Evolutionary conservation across 2,329 filamentous ascomycete genomes (phyloP).

Genomic region (Botrytis hyacinthi): DNA sequence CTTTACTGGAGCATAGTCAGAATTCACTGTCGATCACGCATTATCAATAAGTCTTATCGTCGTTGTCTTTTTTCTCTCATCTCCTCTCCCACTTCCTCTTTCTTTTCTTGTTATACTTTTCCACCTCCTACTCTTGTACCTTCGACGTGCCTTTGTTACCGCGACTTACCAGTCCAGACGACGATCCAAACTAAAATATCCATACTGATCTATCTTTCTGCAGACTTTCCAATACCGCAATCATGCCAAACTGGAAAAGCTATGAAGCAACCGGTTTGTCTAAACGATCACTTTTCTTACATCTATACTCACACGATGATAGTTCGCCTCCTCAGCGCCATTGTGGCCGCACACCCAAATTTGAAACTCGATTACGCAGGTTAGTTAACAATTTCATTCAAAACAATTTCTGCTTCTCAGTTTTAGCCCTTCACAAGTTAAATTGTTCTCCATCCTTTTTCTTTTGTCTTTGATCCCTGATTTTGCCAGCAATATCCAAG

Average conservation of each 20-base stretch:
- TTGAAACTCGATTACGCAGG: slow-evolving; percentile 60
- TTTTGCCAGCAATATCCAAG: slow-evolving; percentile 52
- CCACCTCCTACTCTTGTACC: neutral
- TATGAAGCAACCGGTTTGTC: slow-evolving; percentile 51
- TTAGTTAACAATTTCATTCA: slow-evolving; percentile 42
- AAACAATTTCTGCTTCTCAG: neutral
- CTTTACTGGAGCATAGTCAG: neutral
- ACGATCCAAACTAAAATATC: neutral
- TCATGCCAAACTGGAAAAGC: slow-evolving; percentile 58
- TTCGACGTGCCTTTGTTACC: neutral
- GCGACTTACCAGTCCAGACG: neutral
- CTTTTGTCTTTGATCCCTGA: slow-evolving; percentile 9
- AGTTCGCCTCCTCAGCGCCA: slow-evolving; percentile 58
- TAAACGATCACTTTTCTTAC: neutral
- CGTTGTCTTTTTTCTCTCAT: neutral
- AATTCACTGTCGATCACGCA: neutral
- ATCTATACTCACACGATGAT: slow-evolving; percentile 4
- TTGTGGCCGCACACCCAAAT: slow-evolving; percentile 55
- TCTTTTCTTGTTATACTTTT: neutral
- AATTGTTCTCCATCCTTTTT: neutral
- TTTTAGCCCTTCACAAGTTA: neutral
- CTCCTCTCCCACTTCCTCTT: neutral
- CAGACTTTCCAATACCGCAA: slow-evolving; percentile 23
- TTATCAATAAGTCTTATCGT: neutral
- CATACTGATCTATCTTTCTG: slow-evolving; percentile 11